These are phyloP conservation scores for Microsporum ferrugineum DNA, from an alignment of 2,329 filamentous ascomycete genomes.

Conservation along the genomic window DNA sequence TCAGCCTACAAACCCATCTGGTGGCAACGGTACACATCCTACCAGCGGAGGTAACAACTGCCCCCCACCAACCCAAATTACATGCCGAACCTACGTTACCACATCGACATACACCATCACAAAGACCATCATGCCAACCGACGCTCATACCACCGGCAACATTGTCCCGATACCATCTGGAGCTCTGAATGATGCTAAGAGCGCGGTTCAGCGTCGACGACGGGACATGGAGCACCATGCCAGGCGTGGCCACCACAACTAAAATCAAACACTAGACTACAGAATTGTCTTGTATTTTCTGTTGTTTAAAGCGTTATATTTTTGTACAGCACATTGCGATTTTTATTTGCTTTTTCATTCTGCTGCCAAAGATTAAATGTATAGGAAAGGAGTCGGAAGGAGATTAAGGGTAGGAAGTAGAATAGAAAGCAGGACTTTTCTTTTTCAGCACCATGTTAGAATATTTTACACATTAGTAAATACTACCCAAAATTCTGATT, in stretches of 20 bases:
- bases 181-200: not conserved
- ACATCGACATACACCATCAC: not conserved
- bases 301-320: not conserved
- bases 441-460: not conserved
- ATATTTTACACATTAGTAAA: not conserved
- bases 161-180: conserved; percentile 8
- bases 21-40: not conserved
- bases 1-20: not conserved
- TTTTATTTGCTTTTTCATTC: not conserved
- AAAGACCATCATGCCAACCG: not conserved
- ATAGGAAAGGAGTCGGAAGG: not conserved
- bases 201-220: conserved; percentile 1
- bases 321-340: not conserved
- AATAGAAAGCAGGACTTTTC: not conserved
- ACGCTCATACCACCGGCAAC: not conserved
- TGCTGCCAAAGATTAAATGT: too few relatives aligned
- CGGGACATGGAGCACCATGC: not conserved
- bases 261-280: not conserved
- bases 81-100: not conserved
- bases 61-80: conserved; percentile 1
- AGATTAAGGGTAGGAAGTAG: not conserved
- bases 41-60: not conserved
- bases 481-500: not conserved
- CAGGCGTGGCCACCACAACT: not conserved
- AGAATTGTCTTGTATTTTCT: not conserved